Base-by-base conservation (phyloP, 345 rosid species). In the Populus deltoides region DNA sequence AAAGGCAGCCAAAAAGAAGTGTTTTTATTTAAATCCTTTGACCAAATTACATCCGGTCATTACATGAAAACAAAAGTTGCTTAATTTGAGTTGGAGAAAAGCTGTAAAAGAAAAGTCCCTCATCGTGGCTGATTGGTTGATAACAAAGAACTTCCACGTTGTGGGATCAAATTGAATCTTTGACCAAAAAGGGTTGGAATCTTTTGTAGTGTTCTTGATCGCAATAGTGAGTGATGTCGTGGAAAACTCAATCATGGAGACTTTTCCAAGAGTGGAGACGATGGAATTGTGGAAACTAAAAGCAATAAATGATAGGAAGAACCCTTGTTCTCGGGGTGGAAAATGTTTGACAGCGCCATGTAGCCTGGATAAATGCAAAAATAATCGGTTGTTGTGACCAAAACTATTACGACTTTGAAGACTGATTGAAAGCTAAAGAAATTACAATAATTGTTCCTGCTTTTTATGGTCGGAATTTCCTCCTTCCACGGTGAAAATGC, bases 131-230 rank as follows among this genome's bases (percentile, higher is more conserved):
- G 10, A 29, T 61, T 45, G 38, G 15, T 57, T 45, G 38, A n/a
- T 57, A 24, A 63, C 62, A 78, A 66, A 38, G 22, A 36, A 38
- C 8, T 15, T 41, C 72, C 47, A 72, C 76, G 9, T 71, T 72
- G 62, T 66, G 57, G 70, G 63, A 45, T 63, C 63, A 6, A 12
- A 39, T 53, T 75, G 68, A 77, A 57, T 77, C 74, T 82, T 85
- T 78, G 86, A 77, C 87, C 75, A 55, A 76, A 38, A 78, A 65
- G 55, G 27, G 16, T 36, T 57, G 41, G 22, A 41, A 27, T 39
- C 62, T 31, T 31, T 38, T 57, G 11, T 38, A 20, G 68, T 9
- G 73, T 66, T 65, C 24, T 57, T 7, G 8, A 47, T 47, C 51
- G 1, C 16, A 47, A 47, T 47, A 47, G 18, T 2, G 15, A 47